Percentiles rank a stretch among this genome's conserved stretches.
Evolutionary conservation across 2,329 filamentous ascomycete genomes (phyloP).

Genomic region (Colletotrichum trifolii): DNA sequence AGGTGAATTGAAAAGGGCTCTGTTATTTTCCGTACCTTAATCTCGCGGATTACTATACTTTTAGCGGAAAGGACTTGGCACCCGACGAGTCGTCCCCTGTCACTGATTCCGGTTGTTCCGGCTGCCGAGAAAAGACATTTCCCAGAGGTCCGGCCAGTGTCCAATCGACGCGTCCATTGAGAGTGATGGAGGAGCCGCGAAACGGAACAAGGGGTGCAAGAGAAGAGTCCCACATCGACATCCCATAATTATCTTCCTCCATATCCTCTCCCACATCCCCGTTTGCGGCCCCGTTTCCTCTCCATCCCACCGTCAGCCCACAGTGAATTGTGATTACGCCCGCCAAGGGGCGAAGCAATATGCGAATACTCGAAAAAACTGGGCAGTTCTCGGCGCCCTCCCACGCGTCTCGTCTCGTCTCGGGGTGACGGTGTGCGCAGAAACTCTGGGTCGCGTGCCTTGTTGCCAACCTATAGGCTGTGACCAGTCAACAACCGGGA

Average conservation of each 20-base stretch:
- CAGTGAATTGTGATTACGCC: slow-evolving; percentile 4
- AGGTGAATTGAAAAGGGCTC: not conserved
- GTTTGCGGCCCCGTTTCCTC: not conserved
- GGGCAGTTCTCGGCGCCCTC: not conserved
- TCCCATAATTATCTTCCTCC: not conserved
- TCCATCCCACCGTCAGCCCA: slow-evolving; percentile 4
- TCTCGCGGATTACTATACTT: slow-evolving; percentile 4
- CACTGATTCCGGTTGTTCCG: slow-evolving; percentile 29
- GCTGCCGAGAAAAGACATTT: slow-evolving; percentile 25
- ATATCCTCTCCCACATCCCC: slow-evolving; percentile 23
- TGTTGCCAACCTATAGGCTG: slow-evolving; percentile 14
- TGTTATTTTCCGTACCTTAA: slow-evolving; percentile 17
- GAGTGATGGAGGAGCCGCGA: not conserved
- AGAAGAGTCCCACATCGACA: slow-evolving; percentile 15
- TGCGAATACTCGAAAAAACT: no score
- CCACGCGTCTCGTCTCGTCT: not conserved
- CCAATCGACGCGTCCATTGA: slow-evolving; percentile 3
- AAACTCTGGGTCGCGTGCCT: slow-evolving; percentile 26
- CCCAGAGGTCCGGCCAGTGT: not conserved
- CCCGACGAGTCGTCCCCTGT: slow-evolving; percentile 3
- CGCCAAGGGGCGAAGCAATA: no score
- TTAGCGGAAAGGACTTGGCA: slow-evolving; percentile 17
- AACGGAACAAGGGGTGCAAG: slow-evolving; percentile 1
- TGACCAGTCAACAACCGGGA: slow-evolving; percentile 17
- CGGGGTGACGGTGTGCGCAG: no score